Evolutionary conservation across 225 moss, liverwort and hornwort species (phyloP), one percentile per base, ranked within the genome.

Genomic region (Asterella californica): DNA sequence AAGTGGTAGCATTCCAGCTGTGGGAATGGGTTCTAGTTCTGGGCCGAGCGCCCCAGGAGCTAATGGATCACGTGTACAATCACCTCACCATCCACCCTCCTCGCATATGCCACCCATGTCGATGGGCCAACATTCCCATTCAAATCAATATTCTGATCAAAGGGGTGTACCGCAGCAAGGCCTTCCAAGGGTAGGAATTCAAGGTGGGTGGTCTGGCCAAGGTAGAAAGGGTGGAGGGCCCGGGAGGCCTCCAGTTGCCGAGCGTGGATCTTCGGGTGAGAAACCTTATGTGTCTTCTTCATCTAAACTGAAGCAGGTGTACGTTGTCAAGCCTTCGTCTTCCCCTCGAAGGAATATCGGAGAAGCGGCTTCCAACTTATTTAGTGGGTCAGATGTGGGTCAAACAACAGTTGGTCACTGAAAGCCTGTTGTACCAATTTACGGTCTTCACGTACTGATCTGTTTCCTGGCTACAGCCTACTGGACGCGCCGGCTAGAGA

Each of bases 301-400:
- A 45, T 82, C 86, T 54, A 88, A 84, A 70, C 75, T 88, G 84
- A 88, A 88, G 84, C 88, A 88, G 86, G 88, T 88, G 60, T 88
- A 88, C 74, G 88, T 88, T 57, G 86, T 86, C 42, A 88, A 88
- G 79, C 88, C 88, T 80, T 84, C 86, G 36, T 86, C 85, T 42
- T 86, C 88, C 46, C 88, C 88, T 32, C 82, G 84, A 82, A 86
- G 86, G 84, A 88, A 82, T 76, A 82, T 88, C 54, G 82, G 84
- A 57, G 87, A 87, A 71, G 61, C 78, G 37, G 75, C 82, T 24
- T 74, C 84, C 27, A 87, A 82, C 80, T 82, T 87, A 79, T 87
- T 87, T 82, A 83, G 84, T 87, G 87, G 87, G 61, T 78, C 87
- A 75, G 87, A 87, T 24, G 82, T 82, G 62, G 78, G 84, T 74